These are phyloP conservation scores for Spergularia marina DNA, from an alignment of 148 eudicot species.

Conservation along the genomic window DNA sequence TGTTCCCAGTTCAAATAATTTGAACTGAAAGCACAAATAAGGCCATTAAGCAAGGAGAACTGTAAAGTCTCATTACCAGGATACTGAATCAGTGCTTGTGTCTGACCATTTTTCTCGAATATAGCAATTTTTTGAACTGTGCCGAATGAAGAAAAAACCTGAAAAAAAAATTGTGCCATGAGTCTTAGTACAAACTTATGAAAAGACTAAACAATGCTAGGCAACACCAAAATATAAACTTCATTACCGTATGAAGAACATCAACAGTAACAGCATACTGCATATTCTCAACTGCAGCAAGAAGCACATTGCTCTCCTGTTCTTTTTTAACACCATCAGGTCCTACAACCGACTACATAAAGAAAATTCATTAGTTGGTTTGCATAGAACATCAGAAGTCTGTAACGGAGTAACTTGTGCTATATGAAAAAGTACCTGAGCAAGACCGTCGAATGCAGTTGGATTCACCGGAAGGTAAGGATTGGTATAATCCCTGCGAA, in stretches of 20 bases:
- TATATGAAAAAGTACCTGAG: constrained; percentile 41
- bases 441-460: constrained; percentile 67
- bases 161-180: background rate
- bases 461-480: constrained; percentile 82
- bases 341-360: constrained; percentile 57
- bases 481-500: constrained; percentile 77
- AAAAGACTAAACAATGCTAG: background rate
- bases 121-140: constrained; percentile 78
- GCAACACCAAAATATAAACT: background rate
- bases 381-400: background rate
- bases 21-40: background rate
- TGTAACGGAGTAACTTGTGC: background rate
- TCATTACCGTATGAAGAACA: constrained; percentile 64
- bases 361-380: constrained; percentile 17
- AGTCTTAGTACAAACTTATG: background rate
- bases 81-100: constrained; percentile 74
- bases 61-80: constrained; percentile 47
- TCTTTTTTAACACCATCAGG: constrained; percentile 66
- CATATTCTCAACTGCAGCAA: constrained; percentile 82
- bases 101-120: constrained; percentile 81
- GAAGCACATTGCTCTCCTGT: constrained; percentile 69
- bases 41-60: background rate
- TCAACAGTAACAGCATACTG: constrained; percentile 77
- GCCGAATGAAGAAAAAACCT: constrained; percentile 87
- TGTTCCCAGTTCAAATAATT: no score